These are phyloP conservation scores for Leishmania lainsoni DNA, from an alignment of 208 protist genomes.

Conservation along the genomic window DNA sequence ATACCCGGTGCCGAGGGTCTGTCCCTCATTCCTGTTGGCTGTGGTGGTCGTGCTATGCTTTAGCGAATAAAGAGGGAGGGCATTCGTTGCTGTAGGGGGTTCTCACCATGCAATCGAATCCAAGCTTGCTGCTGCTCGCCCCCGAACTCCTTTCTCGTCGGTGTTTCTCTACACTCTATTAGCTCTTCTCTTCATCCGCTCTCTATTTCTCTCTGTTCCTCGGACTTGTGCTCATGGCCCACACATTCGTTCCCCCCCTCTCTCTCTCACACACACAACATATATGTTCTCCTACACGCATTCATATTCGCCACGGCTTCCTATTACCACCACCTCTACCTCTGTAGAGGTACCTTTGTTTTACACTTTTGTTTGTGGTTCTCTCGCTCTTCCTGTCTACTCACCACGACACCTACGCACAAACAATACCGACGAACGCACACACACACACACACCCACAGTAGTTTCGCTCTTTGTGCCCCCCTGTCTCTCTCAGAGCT, in stretches of 20 bases:
- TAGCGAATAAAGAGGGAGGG: not conserved
- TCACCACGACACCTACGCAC: not conserved
- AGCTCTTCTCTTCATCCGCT: not conserved
- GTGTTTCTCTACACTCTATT: not conserved
- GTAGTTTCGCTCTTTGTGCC: not conserved
- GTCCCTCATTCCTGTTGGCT: not conserved
- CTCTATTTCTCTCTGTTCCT: not conserved
- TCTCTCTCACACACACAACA: no score
- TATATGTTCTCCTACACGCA: not conserved
- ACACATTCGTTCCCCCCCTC: not conserved
- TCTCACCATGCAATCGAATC: not conserved
- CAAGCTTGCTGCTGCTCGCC: not conserved
- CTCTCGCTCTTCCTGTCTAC: not conserved
- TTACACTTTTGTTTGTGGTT: not conserved
- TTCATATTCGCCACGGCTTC: not conserved
- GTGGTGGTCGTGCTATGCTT: not conserved
- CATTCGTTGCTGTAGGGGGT: not conserved
- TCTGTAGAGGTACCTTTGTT: not conserved
- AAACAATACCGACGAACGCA: not conserved
- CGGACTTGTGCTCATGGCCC: not conserved
- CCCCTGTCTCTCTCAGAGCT: not conserved
- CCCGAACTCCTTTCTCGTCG: not conserved
- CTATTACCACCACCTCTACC: not conserved
- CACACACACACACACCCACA: not conserved
- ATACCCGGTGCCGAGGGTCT: not conserved